These are phyloP conservation scores for Geotrichum australiense DNA, from an alignment of 1,139 yeast species.

Conservation along the genomic window DNA sequence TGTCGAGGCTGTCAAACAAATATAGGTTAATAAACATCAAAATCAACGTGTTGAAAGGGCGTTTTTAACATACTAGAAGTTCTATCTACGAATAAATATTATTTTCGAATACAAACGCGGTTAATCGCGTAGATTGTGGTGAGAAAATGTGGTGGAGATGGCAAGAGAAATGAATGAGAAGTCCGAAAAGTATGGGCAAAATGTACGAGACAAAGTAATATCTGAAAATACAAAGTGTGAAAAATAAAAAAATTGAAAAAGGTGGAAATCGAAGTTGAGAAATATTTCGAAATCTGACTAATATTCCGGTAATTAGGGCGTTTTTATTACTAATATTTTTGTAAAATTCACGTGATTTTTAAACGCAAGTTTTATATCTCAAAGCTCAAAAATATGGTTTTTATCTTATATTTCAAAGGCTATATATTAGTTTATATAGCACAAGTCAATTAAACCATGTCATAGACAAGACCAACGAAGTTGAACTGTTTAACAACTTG, in stretches of 20 bases:
- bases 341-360: background rate
- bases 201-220: background rate
- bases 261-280: constrained; percentile 6
- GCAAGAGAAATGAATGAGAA: background rate
- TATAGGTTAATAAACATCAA: background rate
- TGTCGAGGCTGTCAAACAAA: background rate
- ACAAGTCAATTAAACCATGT: too few relatives aligned
- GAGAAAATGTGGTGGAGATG: background rate
- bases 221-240: background rate
- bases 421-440: too few relatives aligned
- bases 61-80: background rate
- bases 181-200: background rate
- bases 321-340: background rate
- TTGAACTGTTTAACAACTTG: too few relatives aligned
- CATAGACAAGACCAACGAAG: too few relatives aligned
- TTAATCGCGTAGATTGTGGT: background rate
- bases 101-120: background rate
- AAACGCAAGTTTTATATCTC: background rate
- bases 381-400: too few relatives aligned
- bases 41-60: background rate
- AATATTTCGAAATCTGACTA: constrained; percentile 3
- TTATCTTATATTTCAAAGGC: too few relatives aligned
- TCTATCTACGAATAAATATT: background rate
- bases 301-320: background rate
- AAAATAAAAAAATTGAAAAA: constrained; percentile 3